Evolutionary conservation across 176 grass and related monocot species (phyloP).

Genomic region (Tillandsia leiboldiana): DNA sequence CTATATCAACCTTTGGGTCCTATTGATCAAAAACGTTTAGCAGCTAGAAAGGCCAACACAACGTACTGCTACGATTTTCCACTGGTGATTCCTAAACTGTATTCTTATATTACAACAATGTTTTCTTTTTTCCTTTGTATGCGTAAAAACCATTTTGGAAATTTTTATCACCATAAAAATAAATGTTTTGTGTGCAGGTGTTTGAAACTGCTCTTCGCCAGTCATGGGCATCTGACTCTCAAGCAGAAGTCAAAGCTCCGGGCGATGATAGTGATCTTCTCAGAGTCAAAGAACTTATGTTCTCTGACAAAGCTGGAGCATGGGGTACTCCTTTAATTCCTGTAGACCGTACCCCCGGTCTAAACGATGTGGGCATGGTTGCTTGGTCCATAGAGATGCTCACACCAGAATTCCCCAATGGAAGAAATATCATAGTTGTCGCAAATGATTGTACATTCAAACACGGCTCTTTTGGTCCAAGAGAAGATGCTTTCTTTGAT

Average conservation of each 20-base stretch:
- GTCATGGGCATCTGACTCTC: slow-evolving; percentile 56
- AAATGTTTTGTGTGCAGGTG: slow-evolving; percentile 49
- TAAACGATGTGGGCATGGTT: slow-evolving; percentile 80
- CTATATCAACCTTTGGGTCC: slow-evolving; percentile 58
- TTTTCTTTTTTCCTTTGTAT: not conserved
- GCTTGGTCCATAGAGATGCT: slow-evolving; percentile 92
- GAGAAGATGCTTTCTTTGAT: slow-evolving; percentile 93
- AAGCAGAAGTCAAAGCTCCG: slow-evolving; percentile 28
- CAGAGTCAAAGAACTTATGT: slow-evolving; percentile 66
- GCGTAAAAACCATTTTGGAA: not conserved
- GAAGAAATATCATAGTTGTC: slow-evolving; percentile 91
- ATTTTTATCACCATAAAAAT: slow-evolving; percentile 17
- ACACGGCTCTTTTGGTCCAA: slow-evolving; percentile 89
- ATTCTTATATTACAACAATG: slow-evolving; percentile 1
- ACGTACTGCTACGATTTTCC: slow-evolving; percentile 99
- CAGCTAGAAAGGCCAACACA: slow-evolving; percentile 82
- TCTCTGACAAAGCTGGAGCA: slow-evolving; percentile 50
- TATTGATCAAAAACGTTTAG: slow-evolving; percentile 74
- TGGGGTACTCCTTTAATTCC: slow-evolving; percentile 74
- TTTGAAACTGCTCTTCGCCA: slow-evolving; percentile 83
- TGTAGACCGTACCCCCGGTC: slow-evolving; percentile 52
- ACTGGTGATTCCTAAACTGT: slow-evolving; percentile 40
- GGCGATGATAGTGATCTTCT: slow-evolving; percentile 41
- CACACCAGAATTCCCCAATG: slow-evolving; percentile 80
- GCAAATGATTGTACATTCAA: slow-evolving; percentile 93